Conservation (phyloP, 345 rosid species). For the Camelina neglecta region DNA sequence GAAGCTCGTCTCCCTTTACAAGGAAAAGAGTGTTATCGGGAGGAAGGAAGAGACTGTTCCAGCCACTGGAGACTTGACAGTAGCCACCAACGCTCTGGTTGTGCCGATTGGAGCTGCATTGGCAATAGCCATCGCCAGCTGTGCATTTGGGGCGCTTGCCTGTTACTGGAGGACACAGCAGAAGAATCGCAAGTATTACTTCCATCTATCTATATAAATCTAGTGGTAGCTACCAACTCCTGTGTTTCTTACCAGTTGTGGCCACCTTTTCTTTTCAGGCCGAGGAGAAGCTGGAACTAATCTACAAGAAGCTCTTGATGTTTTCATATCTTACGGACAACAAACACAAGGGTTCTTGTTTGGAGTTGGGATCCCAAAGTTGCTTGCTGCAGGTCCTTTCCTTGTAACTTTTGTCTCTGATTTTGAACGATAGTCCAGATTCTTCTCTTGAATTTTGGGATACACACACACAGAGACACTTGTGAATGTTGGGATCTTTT, state of each 20-base stretch:
- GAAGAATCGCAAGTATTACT: conserved; percentile 93
- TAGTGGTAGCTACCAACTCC: conserved; percentile 37
- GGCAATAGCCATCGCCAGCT: conserved; percentile 95
- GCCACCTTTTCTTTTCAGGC: conserved; percentile 34
- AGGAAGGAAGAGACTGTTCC: conserved; percentile 49
- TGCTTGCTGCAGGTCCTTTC: conserved; percentile 33
- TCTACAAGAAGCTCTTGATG: conserved; percentile 15
- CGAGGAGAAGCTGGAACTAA: conserved; percentile 47
- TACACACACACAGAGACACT: conserved; percentile 9
- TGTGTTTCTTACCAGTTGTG: conserved; percentile 10
- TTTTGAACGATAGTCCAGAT: conserved; percentile 33
- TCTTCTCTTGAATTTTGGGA: conserved; percentile 22
- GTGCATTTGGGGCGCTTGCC: conserved; percentile 97
- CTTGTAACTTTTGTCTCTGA: conserved; percentile 23
- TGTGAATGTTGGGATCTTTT: conserved; percentile 26
- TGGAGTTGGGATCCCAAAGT: conserved; percentile 32
- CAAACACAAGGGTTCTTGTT: conserved; percentile 25
- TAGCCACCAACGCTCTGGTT: conserved; percentile 73
- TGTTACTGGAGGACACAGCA: conserved; percentile 98
- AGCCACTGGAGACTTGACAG: conserved; percentile 59
- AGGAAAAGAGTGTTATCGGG: conserved; percentile 54
- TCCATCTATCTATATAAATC: conserved; percentile 63
- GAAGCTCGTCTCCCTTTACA: conserved; percentile 64
- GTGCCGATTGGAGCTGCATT: conserved; percentile 98
- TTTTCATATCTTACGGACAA: conserved; percentile 26